Conservation (phyloP, 768 basidiomycete genomes). For the Termitomyces sp. region DNA sequence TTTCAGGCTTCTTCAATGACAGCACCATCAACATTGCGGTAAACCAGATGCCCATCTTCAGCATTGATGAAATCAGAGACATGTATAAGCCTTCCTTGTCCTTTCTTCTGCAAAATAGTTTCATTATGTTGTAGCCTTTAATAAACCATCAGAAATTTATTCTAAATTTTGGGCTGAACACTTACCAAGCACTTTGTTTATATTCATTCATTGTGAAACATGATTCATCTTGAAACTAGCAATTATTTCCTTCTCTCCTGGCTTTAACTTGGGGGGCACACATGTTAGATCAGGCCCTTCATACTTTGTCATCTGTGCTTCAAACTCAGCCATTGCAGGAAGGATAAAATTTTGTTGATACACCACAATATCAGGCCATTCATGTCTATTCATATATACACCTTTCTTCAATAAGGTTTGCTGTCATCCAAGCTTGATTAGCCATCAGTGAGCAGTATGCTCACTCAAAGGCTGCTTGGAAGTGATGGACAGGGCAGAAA, state of each 20-base stretch:
- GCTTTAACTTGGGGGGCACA: background rate
- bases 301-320: background rate
- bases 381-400: too few species aligned
- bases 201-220: too few species aligned
- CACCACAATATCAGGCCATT: too few species aligned
- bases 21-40: background rate
- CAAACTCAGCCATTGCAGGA: background rate
- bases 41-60: background rate
- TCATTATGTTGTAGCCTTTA: background rate
- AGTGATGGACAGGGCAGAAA: slow-evolving; percentile 1
- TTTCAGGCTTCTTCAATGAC: background rate
- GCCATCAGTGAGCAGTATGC: too few species aligned
- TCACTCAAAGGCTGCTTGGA: background rate
- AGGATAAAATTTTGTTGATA: background rate
- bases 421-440: too few species aligned
- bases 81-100: background rate
- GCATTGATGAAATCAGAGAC: background rate
- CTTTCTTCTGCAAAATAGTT: too few species aligned
- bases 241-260: too few species aligned
- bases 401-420: too few species aligned
- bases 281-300: background rate
- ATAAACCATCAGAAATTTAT: too few species aligned
- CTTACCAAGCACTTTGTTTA: background rate
- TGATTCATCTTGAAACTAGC: background rate
- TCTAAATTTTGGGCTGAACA: too few species aligned